Conservation (phyloP, 352 stramenopile species). For the Aphanomyces astaci region DNA sequence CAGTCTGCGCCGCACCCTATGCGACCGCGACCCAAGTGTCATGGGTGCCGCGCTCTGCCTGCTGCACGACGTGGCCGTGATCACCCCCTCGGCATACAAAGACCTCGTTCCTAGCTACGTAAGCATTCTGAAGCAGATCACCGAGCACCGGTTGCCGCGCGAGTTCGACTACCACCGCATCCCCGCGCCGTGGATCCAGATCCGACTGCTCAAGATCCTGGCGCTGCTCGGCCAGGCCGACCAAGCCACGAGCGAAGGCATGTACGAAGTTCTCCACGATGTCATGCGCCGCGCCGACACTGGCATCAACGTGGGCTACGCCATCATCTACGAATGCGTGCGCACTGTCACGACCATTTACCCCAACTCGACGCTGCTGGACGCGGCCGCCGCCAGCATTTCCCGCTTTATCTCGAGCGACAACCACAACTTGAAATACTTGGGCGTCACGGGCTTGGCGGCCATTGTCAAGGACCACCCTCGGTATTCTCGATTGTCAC, state of each 20-base stretch:
- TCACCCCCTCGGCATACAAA: slow-evolving; percentile 93
- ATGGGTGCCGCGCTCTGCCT: slow-evolving; percentile 96
- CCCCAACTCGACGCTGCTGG: slow-evolving; percentile 96
- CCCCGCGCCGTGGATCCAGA: slow-evolving; percentile 99
- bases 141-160: slow-evolving; percentile 95
- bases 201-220: slow-evolving; percentile 95
- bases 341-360: slow-evolving; percentile 99
- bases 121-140: slow-evolving; percentile 99
- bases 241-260: slow-evolving; percentile 92
- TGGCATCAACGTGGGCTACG: slow-evolving; percentile 99
- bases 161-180: slow-evolving; percentile 99
- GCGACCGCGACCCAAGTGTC: slow-evolving; percentile 97
- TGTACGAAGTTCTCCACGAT: slow-evolving; percentile 99
- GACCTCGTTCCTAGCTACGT: slow-evolving; percentile 98
- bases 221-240: slow-evolving; percentile 92
- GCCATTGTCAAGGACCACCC: slow-evolving; percentile 95
- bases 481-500: slow-evolving; percentile 25
- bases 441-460: slow-evolving; percentile 98
- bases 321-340: slow-evolving; percentile 99
- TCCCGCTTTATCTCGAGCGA: slow-evolving; percentile 92
- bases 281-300: slow-evolving; percentile 98
- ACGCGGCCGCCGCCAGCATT: slow-evolving; percentile 89
- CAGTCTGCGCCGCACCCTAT: slow-evolving; percentile 93
- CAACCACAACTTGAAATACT: slow-evolving; percentile 98
- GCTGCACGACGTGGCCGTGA: slow-evolving; percentile 87